These are phyloP conservation scores for Sugiyamaella grinbergsii DNA, from an alignment of 1,139 yeast species.

Conservation along the genomic window DNA sequence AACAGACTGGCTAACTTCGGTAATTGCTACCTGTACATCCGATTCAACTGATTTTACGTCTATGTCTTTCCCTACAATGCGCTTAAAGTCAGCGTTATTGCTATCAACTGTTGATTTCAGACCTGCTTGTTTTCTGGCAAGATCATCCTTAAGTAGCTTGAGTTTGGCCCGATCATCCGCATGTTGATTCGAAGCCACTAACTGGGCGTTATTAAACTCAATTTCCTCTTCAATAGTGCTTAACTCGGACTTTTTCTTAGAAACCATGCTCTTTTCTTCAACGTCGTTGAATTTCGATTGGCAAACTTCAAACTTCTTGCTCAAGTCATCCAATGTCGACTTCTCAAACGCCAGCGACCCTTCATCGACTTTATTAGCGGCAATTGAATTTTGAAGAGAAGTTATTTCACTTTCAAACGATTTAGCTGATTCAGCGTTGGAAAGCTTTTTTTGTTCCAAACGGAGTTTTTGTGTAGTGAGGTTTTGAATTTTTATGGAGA, in stretches of 20 bases:
- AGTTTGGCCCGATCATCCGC: constrained; percentile 60
- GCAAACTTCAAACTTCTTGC: constrained; percentile 39
- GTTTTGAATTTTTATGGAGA: constrained; percentile 35
- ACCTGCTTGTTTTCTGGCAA: constrained; percentile 39
- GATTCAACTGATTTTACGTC: constrained; percentile 25
- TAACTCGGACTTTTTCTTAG: constrained; percentile 47
- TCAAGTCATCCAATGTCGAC: constrained; percentile 43
- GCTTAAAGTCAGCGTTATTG: constrained; percentile 25
- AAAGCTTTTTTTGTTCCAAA: constrained; percentile 48
- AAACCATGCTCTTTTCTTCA: constrained; percentile 35
- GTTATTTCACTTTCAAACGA: constrained; percentile 41
- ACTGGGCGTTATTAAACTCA: constrained; percentile 56
- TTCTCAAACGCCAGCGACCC: constrained; percentile 47
- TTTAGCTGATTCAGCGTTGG: constrained; percentile 45
- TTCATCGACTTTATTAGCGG: constrained; percentile 47
- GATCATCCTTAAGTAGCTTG: constrained; percentile 48
- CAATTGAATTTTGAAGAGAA: constrained; percentile 45
- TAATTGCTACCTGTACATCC: constrained; percentile 23
- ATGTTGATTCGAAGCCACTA: constrained; percentile 57
- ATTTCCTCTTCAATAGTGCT: constrained; percentile 51
- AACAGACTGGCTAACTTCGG: background rate
- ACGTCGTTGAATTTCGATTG: constrained; percentile 19
- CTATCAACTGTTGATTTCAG: constrained; percentile 35
- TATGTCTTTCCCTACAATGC: constrained; percentile 35
- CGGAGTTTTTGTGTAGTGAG: constrained; percentile 46